Base-by-base conservation (phyloP, 495 filamentous ascomycete genomes). In the Pseudoneurospora amorphoporcata region DNA sequence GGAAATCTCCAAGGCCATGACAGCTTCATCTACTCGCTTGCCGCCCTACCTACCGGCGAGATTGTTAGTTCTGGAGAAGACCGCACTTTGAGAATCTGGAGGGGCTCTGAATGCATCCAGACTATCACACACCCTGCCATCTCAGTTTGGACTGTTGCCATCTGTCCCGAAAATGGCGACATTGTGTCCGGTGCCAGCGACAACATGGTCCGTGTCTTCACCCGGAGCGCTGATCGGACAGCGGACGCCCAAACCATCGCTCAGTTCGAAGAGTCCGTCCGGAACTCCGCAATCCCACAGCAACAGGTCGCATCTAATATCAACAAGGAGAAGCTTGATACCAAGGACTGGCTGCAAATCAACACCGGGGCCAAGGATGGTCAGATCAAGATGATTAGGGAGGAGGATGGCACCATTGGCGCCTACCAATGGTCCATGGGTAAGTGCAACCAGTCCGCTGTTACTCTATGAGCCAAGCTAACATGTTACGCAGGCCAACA, bases 61-160 rank as follows among this genome's bases (percentile, higher is more conserved):
- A 83, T 99, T 19, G 92, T 95, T 58, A 98, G 94, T 79, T 90
- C 93, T 3, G 92, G 93, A 10, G 96, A 99, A 80, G 96, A 99
- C 81, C 89, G 96, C 68, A 97, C 96, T 9, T 88, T 95, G 19
- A 86, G 93, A 69, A 85, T 99, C 77, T 99, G 96, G 96, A 89
- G 88, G 73, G 90, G 89, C 43, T 88, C 81, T 19, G 84, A 94
- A 68, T 98, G 94, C 77, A 82, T 97, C 70, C 96, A 99, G 82
- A 97, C 94, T 12, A 98, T 99, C 72, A 97, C 94, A 5, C 96
- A 97, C 79, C 96, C 96, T 42, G 96, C 96, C 14, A 97, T 98
- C 43, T 97, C 94, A 0, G 94, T 99, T 1, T 99, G 96, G 96
- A 84, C 88, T 47, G 92, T 99, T 53, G 92, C 94, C 5, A 92